These are phyloP conservation scores for Eucommia ulmoides DNA, from an alignment of 257 asterid species.

Conservation along the genomic window DNA sequence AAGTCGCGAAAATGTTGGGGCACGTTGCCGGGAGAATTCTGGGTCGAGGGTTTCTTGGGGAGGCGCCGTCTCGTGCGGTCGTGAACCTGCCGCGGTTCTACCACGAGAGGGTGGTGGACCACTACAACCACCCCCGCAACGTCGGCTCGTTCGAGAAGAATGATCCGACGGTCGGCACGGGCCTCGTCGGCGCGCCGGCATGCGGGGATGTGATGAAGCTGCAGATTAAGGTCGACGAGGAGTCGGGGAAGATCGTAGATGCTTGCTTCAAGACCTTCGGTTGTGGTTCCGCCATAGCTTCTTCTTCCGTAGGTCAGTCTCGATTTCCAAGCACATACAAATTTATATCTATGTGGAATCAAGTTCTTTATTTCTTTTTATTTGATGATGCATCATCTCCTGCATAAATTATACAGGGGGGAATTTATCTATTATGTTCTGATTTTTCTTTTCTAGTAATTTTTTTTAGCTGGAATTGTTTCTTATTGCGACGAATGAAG, in stretches of 20 bases:
- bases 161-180: conserved; percentile 75
- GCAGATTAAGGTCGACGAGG: conserved; percentile 74
- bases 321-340: too few relatives aligned
- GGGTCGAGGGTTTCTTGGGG: conserved; percentile 12
- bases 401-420: too few relatives aligned
- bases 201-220: conserved; percentile 97
- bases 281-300: conserved; percentile 92
- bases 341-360: too few relatives aligned
- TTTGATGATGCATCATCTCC: too few relatives aligned
- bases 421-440: too few relatives aligned
- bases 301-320: conserved; percentile 63
- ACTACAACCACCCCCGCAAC: conserved; percentile 86
- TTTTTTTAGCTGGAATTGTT: too few relatives aligned
- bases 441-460: too few relatives aligned
- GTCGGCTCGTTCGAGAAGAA: conserved; percentile 83
- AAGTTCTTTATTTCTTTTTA: too few relatives aligned
- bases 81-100: conserved; percentile 25
- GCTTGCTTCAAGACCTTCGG: conserved; percentile 94
- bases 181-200: conserved; percentile 94
- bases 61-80: conserved; percentile 9
- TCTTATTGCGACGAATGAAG: too few relatives aligned
- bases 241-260: conserved; percentile 65
- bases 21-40: conserved; percentile 25
- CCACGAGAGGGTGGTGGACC: conserved; percentile 96
- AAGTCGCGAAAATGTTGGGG: conserved; percentile 37